A percentile compares a stretch with the other conserved stretches of the same genome.
Evolutionary conservation across 1,139 yeast species (phyloP).

Genomic region (Yamadazyma siamensis): DNA sequence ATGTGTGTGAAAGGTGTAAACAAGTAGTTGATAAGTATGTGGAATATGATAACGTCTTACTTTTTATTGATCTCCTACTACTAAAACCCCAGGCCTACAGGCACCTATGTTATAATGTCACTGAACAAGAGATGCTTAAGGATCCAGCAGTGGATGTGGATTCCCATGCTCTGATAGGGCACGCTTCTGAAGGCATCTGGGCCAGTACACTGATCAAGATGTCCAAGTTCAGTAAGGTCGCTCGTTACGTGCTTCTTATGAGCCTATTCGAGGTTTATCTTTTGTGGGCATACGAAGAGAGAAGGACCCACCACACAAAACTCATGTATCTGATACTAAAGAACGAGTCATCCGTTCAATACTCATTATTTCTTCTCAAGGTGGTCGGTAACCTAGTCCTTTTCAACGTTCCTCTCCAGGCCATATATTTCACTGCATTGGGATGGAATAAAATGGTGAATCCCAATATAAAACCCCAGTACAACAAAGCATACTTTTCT

Average conservation of each 20-base stretch:
- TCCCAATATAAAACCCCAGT: slow-evolving; percentile 14
- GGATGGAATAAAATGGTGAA: slow-evolving; percentile 29
- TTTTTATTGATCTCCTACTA: slow-evolving; percentile 78
- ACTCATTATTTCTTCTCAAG: slow-evolving; percentile 59
- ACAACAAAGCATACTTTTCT: slow-evolving; percentile 22
- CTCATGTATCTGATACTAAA: slow-evolving; percentile 33
- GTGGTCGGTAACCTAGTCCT: slow-evolving; percentile 58
- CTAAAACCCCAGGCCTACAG: slow-evolving; percentile 87
- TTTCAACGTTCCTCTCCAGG: slow-evolving; percentile 52
- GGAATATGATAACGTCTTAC: slow-evolving; percentile 80
- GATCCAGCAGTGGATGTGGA: slow-evolving; percentile 1
- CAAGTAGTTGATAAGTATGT: slow-evolving; percentile 85
- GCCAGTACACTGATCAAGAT: not conserved
- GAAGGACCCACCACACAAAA: slow-evolving; percentile 30
- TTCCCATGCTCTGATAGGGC: not conserved
- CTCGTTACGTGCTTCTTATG: slow-evolving; percentile 58
- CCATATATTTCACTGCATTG: slow-evolving; percentile 28
- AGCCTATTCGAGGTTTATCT: slow-evolving; percentile 87
- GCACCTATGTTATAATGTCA: slow-evolving; percentile 76
- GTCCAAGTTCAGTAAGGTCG: slow-evolving; percentile 15
- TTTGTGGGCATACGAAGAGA: slow-evolving; percentile 89
- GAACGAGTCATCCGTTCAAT: slow-evolving; percentile 55
- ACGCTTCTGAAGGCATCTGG: no score
- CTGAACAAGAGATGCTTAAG: slow-evolving; percentile 29
- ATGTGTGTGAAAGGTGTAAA: slow-evolving; percentile 73